These are phyloP conservation scores for Candida orba DNA, from an alignment of 805 yeast genomes.

Conservation along the genomic window DNA sequence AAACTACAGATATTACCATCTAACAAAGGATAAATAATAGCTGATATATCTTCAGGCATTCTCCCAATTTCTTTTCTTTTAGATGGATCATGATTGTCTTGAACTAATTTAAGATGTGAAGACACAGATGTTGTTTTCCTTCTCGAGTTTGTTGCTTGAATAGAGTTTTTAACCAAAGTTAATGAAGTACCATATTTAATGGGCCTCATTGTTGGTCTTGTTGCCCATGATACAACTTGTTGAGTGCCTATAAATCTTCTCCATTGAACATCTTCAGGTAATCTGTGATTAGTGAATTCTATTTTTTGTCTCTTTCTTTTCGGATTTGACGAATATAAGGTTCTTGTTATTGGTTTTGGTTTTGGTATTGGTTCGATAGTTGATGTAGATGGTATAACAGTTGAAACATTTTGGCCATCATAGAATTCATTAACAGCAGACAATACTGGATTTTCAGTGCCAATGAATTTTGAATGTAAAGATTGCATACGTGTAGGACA, in stretches of 20 bases:
- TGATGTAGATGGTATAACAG: neutral
- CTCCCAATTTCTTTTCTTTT: slow-evolving; percentile 63
- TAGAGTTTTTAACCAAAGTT: slow-evolving; percentile 31
- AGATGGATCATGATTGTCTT: slow-evolving; percentile 18
- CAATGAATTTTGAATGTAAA: slow-evolving; percentile 25
- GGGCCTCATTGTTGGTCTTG: slow-evolving; percentile 50
- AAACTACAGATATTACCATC: slow-evolving; percentile 48
- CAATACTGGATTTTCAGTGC: slow-evolving; percentile 24
- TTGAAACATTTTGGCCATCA: slow-evolving; percentile 17
- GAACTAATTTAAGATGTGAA: slow-evolving; percentile 27
- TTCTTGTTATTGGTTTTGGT: too few relatives aligned
- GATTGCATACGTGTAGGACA: slow-evolving; percentile 12
- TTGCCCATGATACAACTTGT: slow-evolving; percentile 62
- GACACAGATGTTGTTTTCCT: slow-evolving; percentile 23
- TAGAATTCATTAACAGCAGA: slow-evolving; percentile 36
- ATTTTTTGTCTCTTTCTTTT: neutral
- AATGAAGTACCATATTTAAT: slow-evolving; percentile 39
- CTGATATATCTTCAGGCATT: slow-evolving; percentile 61
- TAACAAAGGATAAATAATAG: slow-evolving; percentile 56
- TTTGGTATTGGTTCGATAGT: neutral
- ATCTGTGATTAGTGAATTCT: neutral
- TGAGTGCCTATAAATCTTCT: slow-evolving; percentile 51
- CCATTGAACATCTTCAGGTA: slow-evolving; percentile 23
- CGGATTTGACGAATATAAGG: neutral
- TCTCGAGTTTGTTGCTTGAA: slow-evolving; percentile 16